Conservation (phyloP, 768 basidiomycete species). For the Hericium rajendrae region DNA sequence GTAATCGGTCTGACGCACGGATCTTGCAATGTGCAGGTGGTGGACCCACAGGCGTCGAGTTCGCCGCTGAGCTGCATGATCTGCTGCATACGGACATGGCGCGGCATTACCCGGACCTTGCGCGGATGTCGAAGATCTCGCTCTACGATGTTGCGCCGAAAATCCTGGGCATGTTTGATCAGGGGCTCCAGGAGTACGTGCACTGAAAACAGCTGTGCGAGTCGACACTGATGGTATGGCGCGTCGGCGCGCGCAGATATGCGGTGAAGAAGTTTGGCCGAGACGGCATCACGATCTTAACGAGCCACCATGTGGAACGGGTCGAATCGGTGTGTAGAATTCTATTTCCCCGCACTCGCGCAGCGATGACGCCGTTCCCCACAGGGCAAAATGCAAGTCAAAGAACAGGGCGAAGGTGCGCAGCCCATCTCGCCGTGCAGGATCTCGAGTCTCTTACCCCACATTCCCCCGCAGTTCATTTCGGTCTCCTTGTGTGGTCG, state of each 20-base stretch:
- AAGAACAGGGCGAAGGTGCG: conserved; percentile 62
- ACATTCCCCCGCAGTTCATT: conserved; percentile 42
- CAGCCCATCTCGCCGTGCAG: neutral
- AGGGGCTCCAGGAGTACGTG: conserved; percentile 44
- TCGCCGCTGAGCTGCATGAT: conserved; percentile 76
- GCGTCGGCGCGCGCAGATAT: conserved; percentile 32
- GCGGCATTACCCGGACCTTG: conserved; percentile 52
- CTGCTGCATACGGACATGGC: conserved; percentile 58
- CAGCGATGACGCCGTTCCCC: conserved; percentile 2
- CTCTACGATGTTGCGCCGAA: conserved; percentile 75
- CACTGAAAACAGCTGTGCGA: neutral
- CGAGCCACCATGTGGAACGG: conserved; percentile 62
- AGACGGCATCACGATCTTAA: conserved; percentile 66
- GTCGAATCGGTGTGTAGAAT: conserved; percentile 42
- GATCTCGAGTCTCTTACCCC: neutral
- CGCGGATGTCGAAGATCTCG: conserved; percentile 57
- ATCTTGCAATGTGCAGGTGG: conserved; percentile 35
- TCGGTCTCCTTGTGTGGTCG: conserved; percentile 81
- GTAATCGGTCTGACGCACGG: conserved; percentile 3
- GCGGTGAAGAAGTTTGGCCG: conserved; percentile 61
- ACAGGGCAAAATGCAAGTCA: conserved; percentile 59
- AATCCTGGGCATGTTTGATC: conserved; percentile 71
- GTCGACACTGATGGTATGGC: conserved; percentile 12
- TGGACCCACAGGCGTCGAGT: conserved; percentile 75
- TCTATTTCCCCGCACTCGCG: neutral